Percentiles rank a stretch among this genome's conserved stretches.
These are phyloP conservation scores for Erodium texanum DNA, from an alignment of 441 rosid genomes.

Conservation along the genomic window DNA sequence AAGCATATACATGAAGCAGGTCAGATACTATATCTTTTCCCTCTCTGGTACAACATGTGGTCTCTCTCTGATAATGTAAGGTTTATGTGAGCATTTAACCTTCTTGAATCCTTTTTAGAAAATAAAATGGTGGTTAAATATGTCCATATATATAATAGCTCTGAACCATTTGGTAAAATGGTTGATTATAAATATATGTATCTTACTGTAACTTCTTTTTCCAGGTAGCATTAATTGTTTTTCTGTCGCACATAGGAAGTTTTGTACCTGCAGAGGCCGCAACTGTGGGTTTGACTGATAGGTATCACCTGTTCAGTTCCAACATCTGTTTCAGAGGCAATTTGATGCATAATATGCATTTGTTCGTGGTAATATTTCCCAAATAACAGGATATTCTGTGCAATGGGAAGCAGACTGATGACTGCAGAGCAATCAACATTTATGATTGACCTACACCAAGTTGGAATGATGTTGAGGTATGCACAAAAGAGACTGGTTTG, in stretches of 20 bases:
- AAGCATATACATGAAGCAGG: conserved; percentile 96
- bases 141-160: neutral
- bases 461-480: conserved; percentile 96
- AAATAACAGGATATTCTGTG: conserved; percentile 77
- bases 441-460: conserved; percentile 98
- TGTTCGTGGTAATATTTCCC: conserved; percentile 16
- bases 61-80: neutral
- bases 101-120: neutral
- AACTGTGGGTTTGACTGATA: conserved; percentile 87
- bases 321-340: conserved; percentile 14
- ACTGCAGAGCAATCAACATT: conserved; percentile 89
- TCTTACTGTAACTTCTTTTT: conserved; percentile 15
- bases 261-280: conserved; percentile 98
- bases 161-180: conserved; percentile 2
- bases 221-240: conserved; percentile 94
- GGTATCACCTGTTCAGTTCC: conserved; percentile 30
- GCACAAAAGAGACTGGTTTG: conserved; percentile 13
- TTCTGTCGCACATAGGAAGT: conserved; percentile 95
- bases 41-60: neutral
- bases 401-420: conserved; percentile 88
- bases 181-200: conserved; percentile 8
- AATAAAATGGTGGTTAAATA: neutral
- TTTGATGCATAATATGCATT: conserved; percentile 8
- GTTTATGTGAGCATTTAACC: neutral
- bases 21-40: conserved; percentile 18